Evolutionary conservation across 129 eudicot genomes (phyloP), one percentile per base, ranked within the genome.

Genomic region (Helianthus annuus): DNA sequence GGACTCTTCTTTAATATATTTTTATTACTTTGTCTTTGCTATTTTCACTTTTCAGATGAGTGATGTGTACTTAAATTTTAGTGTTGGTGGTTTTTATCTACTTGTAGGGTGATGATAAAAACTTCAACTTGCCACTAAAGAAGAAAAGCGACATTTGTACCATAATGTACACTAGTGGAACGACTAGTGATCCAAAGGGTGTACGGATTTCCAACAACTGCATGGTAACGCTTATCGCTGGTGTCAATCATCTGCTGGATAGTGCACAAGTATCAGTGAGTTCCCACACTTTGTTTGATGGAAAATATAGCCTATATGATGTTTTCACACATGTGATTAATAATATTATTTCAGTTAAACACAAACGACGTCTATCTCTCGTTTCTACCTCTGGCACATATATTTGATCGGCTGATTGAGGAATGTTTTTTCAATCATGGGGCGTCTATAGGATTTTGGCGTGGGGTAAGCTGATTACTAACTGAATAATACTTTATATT

Each of bases 161-260:
- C 68, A 94, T 94, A 76, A 94, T 94, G 99, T 94, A 94, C 81
- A 94, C 99, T 32, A 94, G 97, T 78, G 99, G 99, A 67, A 94
- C 99, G 44, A 94, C 99, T 49, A 97, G 99, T 44, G 99, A 94
- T 79, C 99, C 99, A 51, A 94, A 94, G 79, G 99, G 99, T 78
- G 99, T 94, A 29, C 19, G 88, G 71, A 81, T 94, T 24, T 86
- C 99, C 53, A 19, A 90, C 78, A 89, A 83, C 53, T 84, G 85
- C 79, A 83, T 94, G 77, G 86, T 88, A n/a, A 81, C 96, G 74
- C 77, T 88, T 24, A 81, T 90, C 73, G 96, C 89, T 80, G 97
- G 93, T 6, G 96, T 90, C 22, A 65, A 77, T 45, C 81, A 85
- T 66, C 69, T 94, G 40, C 83, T 94, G 52, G 89, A 76, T 71